phyloP scores from a whole-genome alignment of 1,284 basidiomycete genomes.

The Fomitopsis palustris region DNA sequence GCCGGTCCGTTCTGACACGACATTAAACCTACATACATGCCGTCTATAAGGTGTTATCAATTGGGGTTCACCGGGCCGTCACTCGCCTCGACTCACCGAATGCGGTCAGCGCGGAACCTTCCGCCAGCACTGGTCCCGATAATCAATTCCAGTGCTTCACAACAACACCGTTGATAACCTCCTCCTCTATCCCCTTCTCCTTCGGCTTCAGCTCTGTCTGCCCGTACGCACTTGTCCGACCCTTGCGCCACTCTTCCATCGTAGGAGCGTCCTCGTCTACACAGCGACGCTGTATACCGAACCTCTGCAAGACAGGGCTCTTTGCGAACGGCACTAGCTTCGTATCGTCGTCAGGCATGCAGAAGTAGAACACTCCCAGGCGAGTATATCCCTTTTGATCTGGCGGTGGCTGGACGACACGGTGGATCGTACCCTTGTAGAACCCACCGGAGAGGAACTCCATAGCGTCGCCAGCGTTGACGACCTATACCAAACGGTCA shows the following conservation, averaged over 20 bases:
- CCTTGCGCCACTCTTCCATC: constrained; percentile 35
- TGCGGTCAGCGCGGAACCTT: not conserved
- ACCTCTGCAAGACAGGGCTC: constrained; percentile 36
- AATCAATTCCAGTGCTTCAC: constrained; percentile 28
- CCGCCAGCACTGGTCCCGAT: not conserved
- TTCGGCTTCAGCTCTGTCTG: constrained; percentile 26
- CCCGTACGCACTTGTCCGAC: constrained; percentile 33
- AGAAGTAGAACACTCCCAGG: constrained; percentile 30
- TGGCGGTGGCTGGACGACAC: constrained; percentile 41
- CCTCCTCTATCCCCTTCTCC: constrained; percentile 41
- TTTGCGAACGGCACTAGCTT: constrained; percentile 35
- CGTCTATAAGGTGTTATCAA: not conserved
- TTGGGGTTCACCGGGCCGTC: not conserved
- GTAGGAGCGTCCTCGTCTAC: constrained; percentile 32
- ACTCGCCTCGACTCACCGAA: not conserved
- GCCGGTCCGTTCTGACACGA: too few relatives aligned
- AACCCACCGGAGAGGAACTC: constrained; percentile 53
- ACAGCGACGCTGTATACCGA: constrained; percentile 30
- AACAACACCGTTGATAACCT: constrained; percentile 40
- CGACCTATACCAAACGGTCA: constrained; percentile 29
- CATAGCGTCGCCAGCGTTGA: constrained; percentile 58
- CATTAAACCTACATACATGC: too few relatives aligned
- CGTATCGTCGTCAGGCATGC: constrained; percentile 20
- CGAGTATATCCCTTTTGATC: constrained; percentile 46
- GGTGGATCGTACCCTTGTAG: constrained; percentile 33